Conservation (phyloP, 2,329 filamentous ascomycete species). For the Catunica adiposa region DNA sequence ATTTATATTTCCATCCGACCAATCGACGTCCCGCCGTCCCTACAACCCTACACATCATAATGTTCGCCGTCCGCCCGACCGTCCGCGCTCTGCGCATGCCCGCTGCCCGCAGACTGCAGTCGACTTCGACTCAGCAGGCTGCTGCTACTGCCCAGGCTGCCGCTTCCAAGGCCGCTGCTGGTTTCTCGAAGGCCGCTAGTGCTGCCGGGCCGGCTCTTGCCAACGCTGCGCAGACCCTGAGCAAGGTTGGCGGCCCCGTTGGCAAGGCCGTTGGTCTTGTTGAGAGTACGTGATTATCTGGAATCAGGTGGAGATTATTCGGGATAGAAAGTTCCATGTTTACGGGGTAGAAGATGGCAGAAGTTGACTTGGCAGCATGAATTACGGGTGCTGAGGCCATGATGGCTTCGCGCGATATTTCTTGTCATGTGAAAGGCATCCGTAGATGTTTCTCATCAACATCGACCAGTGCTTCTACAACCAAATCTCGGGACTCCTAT, state of each 20-base stretch:
- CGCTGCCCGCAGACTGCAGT: slow-evolving; percentile 43
- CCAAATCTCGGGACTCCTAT: background rate
- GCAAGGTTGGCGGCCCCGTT: slow-evolving; percentile 68
- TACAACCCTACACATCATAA: slow-evolving; percentile 13
- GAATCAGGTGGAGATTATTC: background rate
- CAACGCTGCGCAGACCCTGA: slow-evolving; percentile 55
- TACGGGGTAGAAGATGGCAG: background rate
- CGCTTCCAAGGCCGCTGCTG: slow-evolving; percentile 48
- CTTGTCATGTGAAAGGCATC: background rate
- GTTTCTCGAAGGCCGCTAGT: slow-evolving; percentile 64
- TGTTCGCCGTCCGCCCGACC: slow-evolving; percentile 20
- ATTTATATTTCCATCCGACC: background rate
- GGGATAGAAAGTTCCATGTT: background rate
- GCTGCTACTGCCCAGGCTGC: slow-evolving; percentile 21
- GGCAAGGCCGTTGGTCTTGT: slow-evolving; percentile 62
- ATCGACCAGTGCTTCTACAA: background rate
- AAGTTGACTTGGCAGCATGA: background rate
- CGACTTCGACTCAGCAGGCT: slow-evolving; percentile 29
- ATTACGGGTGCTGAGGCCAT: background rate
- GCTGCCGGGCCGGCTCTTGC: slow-evolving; percentile 64
- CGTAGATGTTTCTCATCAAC: background rate
- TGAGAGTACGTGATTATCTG: slow-evolving; percentile 54
- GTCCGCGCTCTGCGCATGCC: slow-evolving; percentile 29
- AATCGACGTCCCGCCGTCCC: background rate
- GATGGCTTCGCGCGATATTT: background rate